Evolutionary conservation across 1,139 yeast genomes (phyloP), one percentile per base, ranked within the genome.

Genomic region (Lodderomyces oxycetoniae): DNA sequence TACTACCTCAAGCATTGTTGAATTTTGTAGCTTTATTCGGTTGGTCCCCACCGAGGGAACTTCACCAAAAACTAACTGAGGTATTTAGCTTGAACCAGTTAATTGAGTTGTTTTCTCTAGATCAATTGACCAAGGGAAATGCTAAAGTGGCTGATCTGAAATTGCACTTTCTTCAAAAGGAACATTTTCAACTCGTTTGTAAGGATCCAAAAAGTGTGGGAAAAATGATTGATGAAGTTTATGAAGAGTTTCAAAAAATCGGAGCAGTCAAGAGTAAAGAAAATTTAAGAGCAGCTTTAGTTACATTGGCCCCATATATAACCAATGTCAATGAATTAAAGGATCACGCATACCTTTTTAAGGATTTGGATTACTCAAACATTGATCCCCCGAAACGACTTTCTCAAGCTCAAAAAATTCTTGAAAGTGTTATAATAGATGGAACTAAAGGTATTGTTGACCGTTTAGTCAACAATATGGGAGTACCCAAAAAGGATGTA

Each of bases 1-100:
- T 85, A 13, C 58, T 87, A 12, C 95, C 96, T 0, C 95, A 87
- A 50, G 93, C 98, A 0, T 57, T 93, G 33, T 63, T 86, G 9
- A 93, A 91, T 49, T 91, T 87, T 55, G 83, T 83, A 28, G 95
- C 93, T 0, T 67, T 91, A 36, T 84, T 87, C 57, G 99, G 99
- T 0, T 91, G 98, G 98, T 73, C 95, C 2, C 93, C 95, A 3
- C 76, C 78, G 10, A 63, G 87, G 45, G 65, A 62, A 23, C 66
- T 71, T 11, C 76, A 80, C 3, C 66, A 69, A 27, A 66, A 74
- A 16, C 49, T 59, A 0, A 74, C 74, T 37, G 97, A 91, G 46
- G 66, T 81, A 4, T 71, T 79, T 63, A 50, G 65, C 0, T 50
- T 86, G 46, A 47, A 63, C 1, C 77, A 82, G 26, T 59, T 88